These are phyloP conservation scores for Rosellinia necatrix DNA, from an alignment of 2,329 filamentous ascomycete species.

Conservation along the genomic window DNA sequence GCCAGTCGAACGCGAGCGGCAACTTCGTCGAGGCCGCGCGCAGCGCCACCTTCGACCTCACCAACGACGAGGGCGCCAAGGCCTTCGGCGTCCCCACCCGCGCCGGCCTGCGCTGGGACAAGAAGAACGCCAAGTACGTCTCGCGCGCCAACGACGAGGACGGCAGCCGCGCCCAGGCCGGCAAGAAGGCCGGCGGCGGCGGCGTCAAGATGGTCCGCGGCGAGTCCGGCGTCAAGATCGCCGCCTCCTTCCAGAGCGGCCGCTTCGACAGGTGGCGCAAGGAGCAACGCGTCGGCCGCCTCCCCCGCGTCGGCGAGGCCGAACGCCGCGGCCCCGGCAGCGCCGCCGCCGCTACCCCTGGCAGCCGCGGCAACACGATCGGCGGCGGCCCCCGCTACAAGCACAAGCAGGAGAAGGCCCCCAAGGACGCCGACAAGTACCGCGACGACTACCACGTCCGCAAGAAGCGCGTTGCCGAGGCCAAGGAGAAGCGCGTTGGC, in stretches of 20 bases:
- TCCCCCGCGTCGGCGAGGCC: conserved; percentile 82
- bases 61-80: conserved; percentile 82
- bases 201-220: conserved; percentile 72
- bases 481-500: conserved; percentile 81
- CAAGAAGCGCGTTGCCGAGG: conserved; percentile 88
- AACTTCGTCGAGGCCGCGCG: conserved; percentile 91
- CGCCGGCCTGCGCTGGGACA: conserved; percentile 89
- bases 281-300: conserved; percentile 75
- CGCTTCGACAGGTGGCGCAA: conserved; percentile 93
- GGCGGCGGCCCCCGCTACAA: conserved; percentile 63
- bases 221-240: conserved; percentile 94
- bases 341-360: conserved; percentile 27
- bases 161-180: conserved; percentile 65
- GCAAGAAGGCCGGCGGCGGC: conserved; percentile 55
- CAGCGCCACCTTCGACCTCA: conserved; percentile 87
- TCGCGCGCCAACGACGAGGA: conserved; percentile 91
- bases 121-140: conserved; percentile 95
- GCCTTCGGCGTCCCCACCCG: conserved; percentile 78
- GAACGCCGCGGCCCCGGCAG: conserved; percentile 58
- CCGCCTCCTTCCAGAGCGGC: conserved; percentile 88
- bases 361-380: conserved; percentile 43
- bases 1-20: conserved; percentile 58
- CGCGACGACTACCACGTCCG: conserved; percentile 87
- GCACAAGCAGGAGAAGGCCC: conserved; percentile 85
- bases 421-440: conserved; percentile 91